Evolutionary conservation across 2,329 filamentous ascomycete species (phyloP).

Genomic region (Aspergillus unguis): DNA sequence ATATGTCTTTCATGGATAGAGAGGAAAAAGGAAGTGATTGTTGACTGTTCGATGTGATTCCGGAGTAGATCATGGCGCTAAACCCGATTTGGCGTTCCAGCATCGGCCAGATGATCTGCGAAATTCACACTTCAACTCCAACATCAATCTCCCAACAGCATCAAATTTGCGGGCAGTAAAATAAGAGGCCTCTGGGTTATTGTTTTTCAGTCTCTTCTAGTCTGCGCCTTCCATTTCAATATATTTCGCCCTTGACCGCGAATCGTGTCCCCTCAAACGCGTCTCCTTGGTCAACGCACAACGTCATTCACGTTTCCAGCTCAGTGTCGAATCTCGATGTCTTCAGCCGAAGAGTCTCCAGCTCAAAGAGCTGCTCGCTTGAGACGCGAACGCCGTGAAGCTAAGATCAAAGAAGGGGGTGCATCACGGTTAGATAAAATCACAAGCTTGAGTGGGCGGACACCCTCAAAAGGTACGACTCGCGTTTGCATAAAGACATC

Average conservation of each 20-base stretch:
- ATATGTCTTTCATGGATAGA: no score
- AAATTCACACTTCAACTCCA: conserved; percentile 2
- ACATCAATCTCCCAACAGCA: neutral
- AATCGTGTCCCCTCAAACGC: neutral
- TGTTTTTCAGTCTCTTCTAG: neutral
- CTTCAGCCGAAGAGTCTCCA: conserved; percentile 43
- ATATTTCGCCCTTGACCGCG: neutral
- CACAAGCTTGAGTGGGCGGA: conserved; percentile 56
- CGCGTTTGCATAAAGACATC: no score
- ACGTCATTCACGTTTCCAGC: conserved; percentile 8
- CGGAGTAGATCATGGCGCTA: conserved; percentile 5
- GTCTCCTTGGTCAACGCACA: neutral
- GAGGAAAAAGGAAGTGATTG: no score
- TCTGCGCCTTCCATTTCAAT: neutral
- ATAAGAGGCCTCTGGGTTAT: neutral
- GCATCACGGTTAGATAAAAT: conserved; percentile 61
- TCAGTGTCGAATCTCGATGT: conserved; percentile 24
- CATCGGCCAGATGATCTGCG: conserved; percentile 2
- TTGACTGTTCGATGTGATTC: no score
- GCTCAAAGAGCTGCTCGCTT: conserved; percentile 55
- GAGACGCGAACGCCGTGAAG: conserved; percentile 61
- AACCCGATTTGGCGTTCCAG: conserved; percentile 5
- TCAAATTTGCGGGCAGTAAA: neutral
- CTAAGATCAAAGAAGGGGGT: conserved; percentile 59
- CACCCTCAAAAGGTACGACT: conserved; percentile 38